Conservation (phyloP, 2,329 filamentous ascomycete genomes). For the Pezicula carpinea region DNA sequence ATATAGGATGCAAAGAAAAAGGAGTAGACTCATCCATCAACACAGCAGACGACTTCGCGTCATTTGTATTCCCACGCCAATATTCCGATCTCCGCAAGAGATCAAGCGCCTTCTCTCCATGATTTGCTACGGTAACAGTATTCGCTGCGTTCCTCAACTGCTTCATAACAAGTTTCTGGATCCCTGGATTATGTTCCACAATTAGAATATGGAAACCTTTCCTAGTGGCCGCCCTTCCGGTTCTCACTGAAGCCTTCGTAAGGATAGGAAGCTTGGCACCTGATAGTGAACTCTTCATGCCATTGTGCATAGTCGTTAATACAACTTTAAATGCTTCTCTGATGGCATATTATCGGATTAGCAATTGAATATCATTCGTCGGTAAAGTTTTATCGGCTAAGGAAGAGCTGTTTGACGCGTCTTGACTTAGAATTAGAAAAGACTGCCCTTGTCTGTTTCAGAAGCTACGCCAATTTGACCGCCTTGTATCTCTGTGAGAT, state of each 20-base stretch:
- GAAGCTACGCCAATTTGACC: conserved; percentile 72
- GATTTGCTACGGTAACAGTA: conserved; percentile 57
- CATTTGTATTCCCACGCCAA: conserved; percentile 37
- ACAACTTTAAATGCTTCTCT: conserved; percentile 12
- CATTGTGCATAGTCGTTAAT: conserved; percentile 4
- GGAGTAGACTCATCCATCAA: conserved; percentile 60
- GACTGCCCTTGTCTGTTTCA: conserved; percentile 61
- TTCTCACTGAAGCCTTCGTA: background rate
- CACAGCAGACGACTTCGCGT: conserved; percentile 55
- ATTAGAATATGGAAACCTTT: conserved; percentile 36
- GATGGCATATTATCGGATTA: conserved; percentile 11
- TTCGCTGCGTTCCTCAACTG: conserved; percentile 54
- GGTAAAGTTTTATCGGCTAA: conserved; percentile 12
- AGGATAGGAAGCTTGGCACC: background rate
- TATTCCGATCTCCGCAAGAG: conserved; percentile 50
- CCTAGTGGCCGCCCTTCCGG: background rate
- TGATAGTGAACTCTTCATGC: conserved; percentile 1
- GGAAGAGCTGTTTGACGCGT: conserved; percentile 30
- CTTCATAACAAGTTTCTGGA: conserved; percentile 48
- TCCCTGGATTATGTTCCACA: conserved; percentile 57
- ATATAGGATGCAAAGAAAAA: too few relatives aligned
- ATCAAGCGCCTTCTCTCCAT: conserved; percentile 56
- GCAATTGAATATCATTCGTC: conserved; percentile 12
- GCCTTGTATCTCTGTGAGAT: conserved; percentile 72
- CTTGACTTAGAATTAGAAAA: conserved; percentile 70